These are phyloP conservation scores for Diaporthe citrichinensis DNA, from an alignment of 2,329 filamentous ascomycete species.

Conservation along the genomic window DNA sequence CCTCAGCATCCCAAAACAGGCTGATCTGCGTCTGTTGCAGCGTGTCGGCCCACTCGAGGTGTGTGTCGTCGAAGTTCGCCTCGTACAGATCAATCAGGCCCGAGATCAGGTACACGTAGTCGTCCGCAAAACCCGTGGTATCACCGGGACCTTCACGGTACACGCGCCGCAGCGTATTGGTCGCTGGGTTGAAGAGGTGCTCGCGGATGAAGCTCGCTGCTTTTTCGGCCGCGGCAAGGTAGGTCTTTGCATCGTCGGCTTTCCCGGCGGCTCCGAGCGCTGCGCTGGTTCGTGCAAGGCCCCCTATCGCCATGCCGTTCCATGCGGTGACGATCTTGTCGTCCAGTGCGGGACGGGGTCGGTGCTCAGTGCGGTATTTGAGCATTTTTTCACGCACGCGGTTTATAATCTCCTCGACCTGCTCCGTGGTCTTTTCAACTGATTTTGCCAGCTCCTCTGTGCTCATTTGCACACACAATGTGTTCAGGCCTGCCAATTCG, in stretches of 20 bases:
- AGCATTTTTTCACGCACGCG: constrained; percentile 76
- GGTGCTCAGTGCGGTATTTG: constrained; percentile 77
- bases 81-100: constrained; percentile 86
- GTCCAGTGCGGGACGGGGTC: constrained; percentile 81
- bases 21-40: constrained; percentile 81
- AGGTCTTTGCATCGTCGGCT: constrained; percentile 69
- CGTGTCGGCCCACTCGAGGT: constrained; percentile 82
- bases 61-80: constrained; percentile 79
- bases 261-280: constrained; percentile 70
- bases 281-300: constrained; percentile 77
- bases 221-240: constrained; percentile 73
- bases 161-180: constrained; percentile 77
- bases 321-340: constrained; percentile 88
- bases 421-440: constrained; percentile 76
- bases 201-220: constrained; percentile 79
- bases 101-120: constrained; percentile 87
- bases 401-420: constrained; percentile 76
- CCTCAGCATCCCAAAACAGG: constrained; percentile 76
- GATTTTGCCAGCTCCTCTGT: constrained; percentile 77
- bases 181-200: constrained; percentile 76
- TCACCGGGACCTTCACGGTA: constrained; percentile 76
- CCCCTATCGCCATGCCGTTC: constrained; percentile 87
- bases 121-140: constrained; percentile 84
- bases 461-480: constrained; percentile 77
- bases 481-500: constrained; percentile 90